These are phyloP conservation scores for Schrenkiella parvula DNA, from an alignment of 345 rosid species.

Conservation along the genomic window DNA sequence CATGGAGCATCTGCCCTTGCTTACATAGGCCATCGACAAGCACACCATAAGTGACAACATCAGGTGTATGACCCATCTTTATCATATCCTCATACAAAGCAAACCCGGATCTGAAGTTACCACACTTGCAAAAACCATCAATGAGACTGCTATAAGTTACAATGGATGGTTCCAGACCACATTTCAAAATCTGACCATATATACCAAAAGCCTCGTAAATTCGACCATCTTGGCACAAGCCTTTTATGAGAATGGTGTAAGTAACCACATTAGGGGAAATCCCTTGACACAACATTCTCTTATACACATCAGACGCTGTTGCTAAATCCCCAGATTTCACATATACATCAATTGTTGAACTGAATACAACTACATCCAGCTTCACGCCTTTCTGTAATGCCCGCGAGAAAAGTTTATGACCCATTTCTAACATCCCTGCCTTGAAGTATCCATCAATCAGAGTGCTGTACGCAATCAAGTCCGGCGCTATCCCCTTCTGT, in stretches of 20 bases:
- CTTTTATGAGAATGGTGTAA: slow-evolving; percentile 46
- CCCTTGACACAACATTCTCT: slow-evolving; percentile 40
- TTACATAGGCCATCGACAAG: slow-evolving; percentile 49
- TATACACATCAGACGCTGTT: slow-evolving; percentile 31
- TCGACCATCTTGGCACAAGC: slow-evolving; percentile 39
- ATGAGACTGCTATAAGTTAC: slow-evolving; percentile 46
- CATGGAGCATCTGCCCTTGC: slow-evolving; percentile 39
- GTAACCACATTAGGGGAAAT: slow-evolving; percentile 43
- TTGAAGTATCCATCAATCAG: slow-evolving; percentile 47
- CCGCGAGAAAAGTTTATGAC: slow-evolving; percentile 33
- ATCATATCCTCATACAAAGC: slow-evolving; percentile 35
- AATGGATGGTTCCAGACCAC: slow-evolving; percentile 41
- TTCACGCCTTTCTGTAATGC: slow-evolving; percentile 36
- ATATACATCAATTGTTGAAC: slow-evolving; percentile 41
- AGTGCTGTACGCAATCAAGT: slow-evolving; percentile 40
- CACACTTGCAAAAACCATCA: slow-evolving; percentile 45
- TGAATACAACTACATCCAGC: slow-evolving; percentile 45
- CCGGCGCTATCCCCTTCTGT: slow-evolving; percentile 35
- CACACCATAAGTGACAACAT: slow-evolving; percentile 35
- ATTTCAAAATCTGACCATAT: slow-evolving; percentile 42
- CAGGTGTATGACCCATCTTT: slow-evolving; percentile 32
- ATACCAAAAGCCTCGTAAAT: slow-evolving; percentile 43
- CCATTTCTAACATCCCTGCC: slow-evolving; percentile 45
- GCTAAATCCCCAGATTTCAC: slow-evolving; percentile 36
- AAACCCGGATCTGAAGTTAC: slow-evolving; percentile 40